These are phyloP conservation scores for Saccharum hybrid DNA, from an alignment of 202 grass and related monocot species.

Conservation along the genomic window DNA sequence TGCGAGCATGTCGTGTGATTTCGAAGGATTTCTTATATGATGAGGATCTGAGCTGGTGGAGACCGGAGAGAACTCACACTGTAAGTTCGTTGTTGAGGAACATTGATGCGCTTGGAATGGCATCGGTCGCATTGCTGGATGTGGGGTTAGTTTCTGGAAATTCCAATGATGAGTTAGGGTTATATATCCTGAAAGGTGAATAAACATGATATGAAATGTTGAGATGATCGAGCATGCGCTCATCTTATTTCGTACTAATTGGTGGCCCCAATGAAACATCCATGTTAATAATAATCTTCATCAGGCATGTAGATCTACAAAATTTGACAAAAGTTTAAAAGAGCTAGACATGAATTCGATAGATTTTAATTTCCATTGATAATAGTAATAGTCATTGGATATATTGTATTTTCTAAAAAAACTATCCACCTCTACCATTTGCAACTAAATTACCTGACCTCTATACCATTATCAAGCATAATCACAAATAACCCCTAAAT, in stretches of 20 bases:
- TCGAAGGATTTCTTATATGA: background rate
- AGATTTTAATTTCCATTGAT: too few species aligned
- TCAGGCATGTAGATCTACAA: too few species aligned
- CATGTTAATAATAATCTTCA: too few species aligned
- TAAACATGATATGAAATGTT: background rate
- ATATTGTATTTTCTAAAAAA: too few species aligned
- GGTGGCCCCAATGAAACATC: background rate
- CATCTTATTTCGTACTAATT: background rate
- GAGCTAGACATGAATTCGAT: background rate
- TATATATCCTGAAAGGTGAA: background rate
- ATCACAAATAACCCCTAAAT: too few species aligned
- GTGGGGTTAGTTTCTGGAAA: background rate
- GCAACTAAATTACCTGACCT: too few species aligned
- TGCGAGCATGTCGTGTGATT: background rate
- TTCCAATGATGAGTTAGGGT: background rate
- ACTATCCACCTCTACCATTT: too few species aligned
- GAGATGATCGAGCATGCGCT: background rate
- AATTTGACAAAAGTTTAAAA: background rate
- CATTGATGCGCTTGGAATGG: background rate
- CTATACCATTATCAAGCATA: too few species aligned
- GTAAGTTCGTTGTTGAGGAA: background rate
- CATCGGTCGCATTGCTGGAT: background rate
- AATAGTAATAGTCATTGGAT: too few species aligned
- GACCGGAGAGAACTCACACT: background rate
- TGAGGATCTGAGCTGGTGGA: background rate